These are phyloP conservation scores for Ceriops tagal DNA, from an alignment of 345 rosid genomes.

Conservation along the genomic window DNA sequence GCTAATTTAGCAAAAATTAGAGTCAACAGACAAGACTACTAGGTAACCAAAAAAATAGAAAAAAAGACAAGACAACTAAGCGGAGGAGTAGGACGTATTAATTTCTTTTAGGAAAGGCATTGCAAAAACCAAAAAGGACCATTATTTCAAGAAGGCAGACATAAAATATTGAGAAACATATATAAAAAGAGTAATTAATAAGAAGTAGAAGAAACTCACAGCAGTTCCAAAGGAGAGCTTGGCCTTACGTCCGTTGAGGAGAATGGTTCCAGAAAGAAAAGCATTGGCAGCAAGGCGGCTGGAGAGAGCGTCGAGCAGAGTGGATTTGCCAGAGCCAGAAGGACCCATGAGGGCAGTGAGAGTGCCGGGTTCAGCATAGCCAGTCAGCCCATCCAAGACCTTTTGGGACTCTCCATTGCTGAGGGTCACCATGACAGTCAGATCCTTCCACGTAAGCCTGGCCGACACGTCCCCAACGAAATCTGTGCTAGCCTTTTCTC, in stretches of 20 bases:
- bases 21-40: too few species aligned
- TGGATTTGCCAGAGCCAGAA: constrained; percentile 92
- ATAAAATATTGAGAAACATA: not conserved
- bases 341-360: constrained; percentile 94
- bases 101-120: too few species aligned
- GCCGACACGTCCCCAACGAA: constrained; percentile 79
- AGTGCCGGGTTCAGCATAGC: constrained; percentile 84
- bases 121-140: too few species aligned
- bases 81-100: not conserved
- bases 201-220: constrained; percentile 41
- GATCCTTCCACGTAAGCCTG: constrained; percentile 86
- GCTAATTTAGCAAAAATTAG: too few species aligned
- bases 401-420: constrained; percentile 67
- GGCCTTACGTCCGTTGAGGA: constrained; percentile 85
- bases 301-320: constrained; percentile 84
- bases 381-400: constrained; percentile 79
- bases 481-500: constrained; percentile 52
- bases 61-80: not conserved
- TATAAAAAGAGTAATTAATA: not conserved
- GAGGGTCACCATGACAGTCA: constrained; percentile 70
- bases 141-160: too few species aligned
- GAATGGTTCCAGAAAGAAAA: constrained; percentile 77
- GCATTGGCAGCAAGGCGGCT: constrained; percentile 91
- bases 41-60: too few species aligned
- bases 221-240: constrained; percentile 95